phyloP scores from a whole-genome alignment of 2,329 filamentous ascomycete genomes.

The Colletotrichum theobromicola region DNA sequence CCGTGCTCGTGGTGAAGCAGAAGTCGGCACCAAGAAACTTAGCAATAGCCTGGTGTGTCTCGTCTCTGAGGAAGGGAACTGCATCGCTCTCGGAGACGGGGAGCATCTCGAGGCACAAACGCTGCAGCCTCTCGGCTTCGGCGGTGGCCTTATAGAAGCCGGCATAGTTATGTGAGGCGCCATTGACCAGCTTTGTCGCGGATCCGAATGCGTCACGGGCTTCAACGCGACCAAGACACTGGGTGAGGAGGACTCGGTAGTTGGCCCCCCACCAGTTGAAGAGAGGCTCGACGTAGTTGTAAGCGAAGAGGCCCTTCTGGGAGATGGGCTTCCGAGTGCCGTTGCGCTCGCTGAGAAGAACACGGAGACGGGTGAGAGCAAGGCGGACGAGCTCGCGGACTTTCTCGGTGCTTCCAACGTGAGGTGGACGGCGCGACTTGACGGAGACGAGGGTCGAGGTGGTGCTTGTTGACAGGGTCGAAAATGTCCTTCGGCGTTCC shows the following conservation, averaged over 20 bases:
- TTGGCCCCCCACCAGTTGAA: slow-evolving; percentile 22
- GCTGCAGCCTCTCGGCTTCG: slow-evolving; percentile 10
- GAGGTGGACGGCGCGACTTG: background rate
- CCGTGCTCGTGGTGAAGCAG: slow-evolving; percentile 19
- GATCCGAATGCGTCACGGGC: background rate
- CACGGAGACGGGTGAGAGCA: background rate
- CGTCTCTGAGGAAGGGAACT: slow-evolving; percentile 8
- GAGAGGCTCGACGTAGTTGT: slow-evolving; percentile 22
- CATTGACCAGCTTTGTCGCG: background rate
- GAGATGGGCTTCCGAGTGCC: background rate
- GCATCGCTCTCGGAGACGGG: slow-evolving; percentile 14
- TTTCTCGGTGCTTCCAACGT: background rate
- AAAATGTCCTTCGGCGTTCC: background rate
- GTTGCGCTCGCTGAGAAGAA: background rate
- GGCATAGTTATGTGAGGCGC: slow-evolving; percentile 22
- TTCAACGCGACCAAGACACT: background rate
- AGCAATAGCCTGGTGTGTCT: background rate
- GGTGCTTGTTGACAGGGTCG: background rate
- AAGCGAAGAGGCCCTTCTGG: background rate
- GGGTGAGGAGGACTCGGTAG: slow-evolving; percentile 11
- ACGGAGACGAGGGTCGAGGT: background rate
- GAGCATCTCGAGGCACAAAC: slow-evolving; percentile 13
- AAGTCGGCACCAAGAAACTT: slow-evolving; percentile 16
- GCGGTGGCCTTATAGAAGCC: slow-evolving; percentile 11
- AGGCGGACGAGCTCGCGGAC: background rate